phyloP scores from a whole-genome alignment of 2,329 filamentous ascomycete genomes.

The Exophiala mesophila region DNA sequence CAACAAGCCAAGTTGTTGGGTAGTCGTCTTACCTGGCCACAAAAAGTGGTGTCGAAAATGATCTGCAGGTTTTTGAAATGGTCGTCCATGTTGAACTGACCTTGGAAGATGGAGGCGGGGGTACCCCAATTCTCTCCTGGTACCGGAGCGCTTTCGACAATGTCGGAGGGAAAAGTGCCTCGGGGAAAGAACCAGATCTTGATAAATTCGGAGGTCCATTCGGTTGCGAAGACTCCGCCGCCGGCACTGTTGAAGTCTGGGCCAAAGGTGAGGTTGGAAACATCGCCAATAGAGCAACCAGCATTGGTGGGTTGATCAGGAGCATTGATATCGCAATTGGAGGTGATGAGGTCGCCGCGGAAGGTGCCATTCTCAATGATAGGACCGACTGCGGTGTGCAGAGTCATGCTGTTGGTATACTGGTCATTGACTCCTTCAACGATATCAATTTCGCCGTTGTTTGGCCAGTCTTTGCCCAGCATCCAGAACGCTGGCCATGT shows the following conservation, averaged over 20 bases:
- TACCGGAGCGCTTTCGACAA: conserved; percentile 41
- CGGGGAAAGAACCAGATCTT: conserved; percentile 61
- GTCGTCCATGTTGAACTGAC: conserved; percentile 37
- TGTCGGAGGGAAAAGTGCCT: conserved; percentile 41
- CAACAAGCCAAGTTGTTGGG: neutral
- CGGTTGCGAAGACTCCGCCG: conserved; percentile 65
- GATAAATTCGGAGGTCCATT: conserved; percentile 71
- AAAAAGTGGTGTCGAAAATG: conserved; percentile 53
- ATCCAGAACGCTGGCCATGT: conserved; percentile 50
- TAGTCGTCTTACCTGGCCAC: conserved; percentile 36
- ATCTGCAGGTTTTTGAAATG: conserved; percentile 42
- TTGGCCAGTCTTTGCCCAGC: conserved; percentile 36
- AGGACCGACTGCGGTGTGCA: conserved; percentile 44
- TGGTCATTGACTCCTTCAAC: conserved; percentile 49
- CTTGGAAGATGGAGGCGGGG: conserved; percentile 41
- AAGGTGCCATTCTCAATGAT: conserved; percentile 33
- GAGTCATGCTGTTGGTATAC: conserved; percentile 41
- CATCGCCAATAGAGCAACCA: conserved; percentile 37
- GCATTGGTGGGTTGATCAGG: conserved; percentile 34
- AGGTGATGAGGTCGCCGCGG: conserved; percentile 46
- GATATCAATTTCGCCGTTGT: conserved; percentile 48
- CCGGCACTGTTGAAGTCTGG: conserved; percentile 48
- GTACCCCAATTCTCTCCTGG: conserved; percentile 41
- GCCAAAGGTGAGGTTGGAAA: conserved; percentile 41
- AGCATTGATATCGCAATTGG: conserved; percentile 47